phyloP scores from a whole-genome alignment of 345 rosid species.

The Psidium friedrichsthalianum region DNA sequence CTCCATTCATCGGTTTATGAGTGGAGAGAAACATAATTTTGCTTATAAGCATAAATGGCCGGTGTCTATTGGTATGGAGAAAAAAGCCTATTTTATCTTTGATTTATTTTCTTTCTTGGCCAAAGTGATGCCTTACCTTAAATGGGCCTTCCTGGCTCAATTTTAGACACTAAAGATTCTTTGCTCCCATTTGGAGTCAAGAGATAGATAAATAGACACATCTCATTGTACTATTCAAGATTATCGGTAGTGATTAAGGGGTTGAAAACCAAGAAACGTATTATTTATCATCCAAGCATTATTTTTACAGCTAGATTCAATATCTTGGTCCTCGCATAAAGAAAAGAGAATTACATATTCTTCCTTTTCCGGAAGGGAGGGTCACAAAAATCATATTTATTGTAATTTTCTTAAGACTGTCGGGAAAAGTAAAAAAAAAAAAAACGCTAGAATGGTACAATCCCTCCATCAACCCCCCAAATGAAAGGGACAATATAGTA shows the following conservation, averaged over 20 bases:
- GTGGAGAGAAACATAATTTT: not conserved
- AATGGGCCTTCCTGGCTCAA: not conserved
- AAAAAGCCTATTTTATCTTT: not conserved
- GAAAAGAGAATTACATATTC: not conserved
- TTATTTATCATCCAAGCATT: too few species aligned
- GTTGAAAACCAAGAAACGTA: not conserved
- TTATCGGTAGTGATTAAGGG: accelerated
- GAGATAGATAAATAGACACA: not conserved
- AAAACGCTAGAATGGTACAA: not conserved
- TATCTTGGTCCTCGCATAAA: not conserved
- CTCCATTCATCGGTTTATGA: not conserved
- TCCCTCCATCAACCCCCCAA: not conserved
- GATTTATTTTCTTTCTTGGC: not conserved
- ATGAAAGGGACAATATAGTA: not conserved
- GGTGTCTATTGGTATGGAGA: not conserved
- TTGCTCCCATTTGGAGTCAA: not conserved
- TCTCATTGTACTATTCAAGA: not conserved
- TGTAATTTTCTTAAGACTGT: not conserved
- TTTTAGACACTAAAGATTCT: not conserved
- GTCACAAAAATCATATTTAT: accelerated
- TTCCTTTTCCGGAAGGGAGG: not conserved
- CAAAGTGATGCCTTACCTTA: not conserved
- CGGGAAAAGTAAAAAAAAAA: not conserved
- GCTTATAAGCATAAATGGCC: not conserved
- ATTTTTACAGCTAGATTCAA: not conserved